These are phyloP conservation scores for Quercus gilva DNA, from an alignment of 306 rosid genomes.

Conservation along the genomic window DNA sequence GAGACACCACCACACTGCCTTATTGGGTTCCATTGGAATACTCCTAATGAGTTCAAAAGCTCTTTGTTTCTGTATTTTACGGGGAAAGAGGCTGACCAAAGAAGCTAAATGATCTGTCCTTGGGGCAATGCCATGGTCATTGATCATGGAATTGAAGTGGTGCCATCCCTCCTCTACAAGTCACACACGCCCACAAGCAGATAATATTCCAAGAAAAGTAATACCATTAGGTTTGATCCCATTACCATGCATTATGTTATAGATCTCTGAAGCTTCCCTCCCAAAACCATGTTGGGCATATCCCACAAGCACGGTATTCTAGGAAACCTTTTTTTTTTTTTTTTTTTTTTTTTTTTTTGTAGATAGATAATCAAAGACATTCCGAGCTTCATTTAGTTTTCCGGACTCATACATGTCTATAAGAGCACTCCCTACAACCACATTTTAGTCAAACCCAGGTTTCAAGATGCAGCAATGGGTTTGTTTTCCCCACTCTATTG, in stretches of 20 bases:
- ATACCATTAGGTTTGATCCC: constrained; percentile 44
- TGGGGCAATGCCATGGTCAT: not conserved
- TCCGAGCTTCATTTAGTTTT: constrained; percentile 34
- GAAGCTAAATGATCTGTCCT: constrained; percentile 2
- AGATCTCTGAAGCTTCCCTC: constrained; percentile 42
- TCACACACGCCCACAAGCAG: constrained; percentile 56
- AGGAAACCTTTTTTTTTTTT: constrained; percentile 45
- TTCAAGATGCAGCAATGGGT: constrained; percentile 42
- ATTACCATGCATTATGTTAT: constrained; percentile 19
- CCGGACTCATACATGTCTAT: constrained; percentile 59
- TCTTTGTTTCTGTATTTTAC: not conserved
- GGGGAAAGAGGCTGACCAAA: constrained; percentile 7
- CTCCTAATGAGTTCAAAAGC: too few species aligned
- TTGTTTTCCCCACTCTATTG: constrained; percentile 30
- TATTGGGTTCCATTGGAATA: too few species aligned
- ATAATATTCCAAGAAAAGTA: constrained; percentile 41
- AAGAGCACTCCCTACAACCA: constrained; percentile 52
- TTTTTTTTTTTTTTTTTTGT: too few species aligned
- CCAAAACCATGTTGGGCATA: constrained; percentile 58
- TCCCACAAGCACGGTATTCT: constrained; percentile 51
- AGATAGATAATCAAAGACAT: constrained; percentile 36
- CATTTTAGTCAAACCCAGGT: constrained; percentile 32
- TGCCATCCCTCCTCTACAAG: constrained; percentile 35
- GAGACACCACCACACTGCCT: too few species aligned
- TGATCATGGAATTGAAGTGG: not conserved